phyloP scores from a whole-genome alignment of 768 basidiomycete species.

The Pulveroboletus ravenelii region DNA sequence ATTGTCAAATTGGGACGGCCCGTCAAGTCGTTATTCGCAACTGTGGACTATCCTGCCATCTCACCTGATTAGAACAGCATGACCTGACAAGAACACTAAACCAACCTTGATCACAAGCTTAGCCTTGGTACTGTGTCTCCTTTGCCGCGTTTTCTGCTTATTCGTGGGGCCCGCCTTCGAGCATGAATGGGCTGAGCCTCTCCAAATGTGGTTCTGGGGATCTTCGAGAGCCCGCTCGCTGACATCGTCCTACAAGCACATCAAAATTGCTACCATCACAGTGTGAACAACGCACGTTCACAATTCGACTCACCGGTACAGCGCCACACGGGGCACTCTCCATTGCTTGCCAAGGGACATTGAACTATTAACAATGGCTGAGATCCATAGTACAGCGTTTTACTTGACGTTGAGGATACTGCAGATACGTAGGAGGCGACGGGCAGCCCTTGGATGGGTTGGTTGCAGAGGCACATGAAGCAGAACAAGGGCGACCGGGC shows the following conservation, averaged over 20 bases:
- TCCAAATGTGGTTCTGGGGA: conserved; percentile 65
- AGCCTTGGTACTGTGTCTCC: conserved; percentile 70
- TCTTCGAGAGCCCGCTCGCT: conserved; percentile 41
- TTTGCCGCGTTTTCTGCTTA: conserved; percentile 60
- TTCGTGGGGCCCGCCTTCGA: conserved; percentile 29
- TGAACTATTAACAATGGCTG: conserved; percentile 28
- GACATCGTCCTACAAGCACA: conserved; percentile 15
- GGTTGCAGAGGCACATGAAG: conserved; percentile 5
- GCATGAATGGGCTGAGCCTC: conserved; percentile 38
- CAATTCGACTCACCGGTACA: conserved; percentile 84
- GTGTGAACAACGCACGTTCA: conserved; percentile 71
- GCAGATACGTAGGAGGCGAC: conserved; percentile 5
- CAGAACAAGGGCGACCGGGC: conserved; percentile 7
- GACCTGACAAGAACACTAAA: neutral
- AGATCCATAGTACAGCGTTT: conserved; percentile 26
- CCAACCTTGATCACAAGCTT: conserved; percentile 80
- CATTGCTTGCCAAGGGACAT: conserved; percentile 53
- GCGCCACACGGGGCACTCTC: conserved; percentile 69
- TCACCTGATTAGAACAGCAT: conserved; percentile 5
- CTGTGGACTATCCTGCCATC: conserved; percentile 81
- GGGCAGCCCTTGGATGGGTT: conserved; percentile 11
- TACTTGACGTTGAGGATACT: conserved; percentile 6
- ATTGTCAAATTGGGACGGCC: conserved; percentile 33
- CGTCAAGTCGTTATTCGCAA: conserved; percentile 36
- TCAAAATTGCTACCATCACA: conserved; percentile 68